phyloP scores from a whole-genome alignment of 2,329 filamentous ascomycete genomes.

The Elsinoe arachidis region DNA sequence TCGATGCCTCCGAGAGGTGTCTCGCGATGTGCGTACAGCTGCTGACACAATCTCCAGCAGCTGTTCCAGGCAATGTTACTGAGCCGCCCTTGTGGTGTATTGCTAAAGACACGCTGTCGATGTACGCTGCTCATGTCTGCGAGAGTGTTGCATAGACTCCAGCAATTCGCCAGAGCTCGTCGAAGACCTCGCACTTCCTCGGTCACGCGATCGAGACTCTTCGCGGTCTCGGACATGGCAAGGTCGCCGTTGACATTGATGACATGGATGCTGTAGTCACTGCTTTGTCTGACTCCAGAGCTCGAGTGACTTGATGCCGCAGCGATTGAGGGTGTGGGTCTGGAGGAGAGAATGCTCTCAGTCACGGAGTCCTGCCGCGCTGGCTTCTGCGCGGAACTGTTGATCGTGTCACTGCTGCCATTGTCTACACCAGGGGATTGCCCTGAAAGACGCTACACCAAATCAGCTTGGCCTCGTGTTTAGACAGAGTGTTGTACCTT shows the following conservation, averaged over 20 bases:
- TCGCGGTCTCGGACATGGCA: neutral
- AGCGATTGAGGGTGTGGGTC: neutral
- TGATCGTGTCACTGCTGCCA: slow-evolving; percentile 5
- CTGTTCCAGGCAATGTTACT: slow-evolving; percentile 88
- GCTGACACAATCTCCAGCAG: slow-evolving; percentile 88
- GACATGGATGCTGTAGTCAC: neutral
- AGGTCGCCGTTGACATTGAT: slow-evolving; percentile 10
- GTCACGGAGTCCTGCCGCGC: slow-evolving; percentile 6
- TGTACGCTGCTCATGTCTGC: slow-evolving; percentile 78
- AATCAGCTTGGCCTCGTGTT: slow-evolving; percentile 65
- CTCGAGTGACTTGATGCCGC: neutral
- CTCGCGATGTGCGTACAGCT: slow-evolving; percentile 72
- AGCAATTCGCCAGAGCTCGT: slow-evolving; percentile 75
- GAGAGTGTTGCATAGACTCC: slow-evolving; percentile 87
- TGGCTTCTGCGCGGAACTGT: neutral
- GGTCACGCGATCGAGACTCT: neutral
- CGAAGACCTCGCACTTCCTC: slow-evolving; percentile 60
- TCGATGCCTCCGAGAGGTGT: slow-evolving; percentile 40
- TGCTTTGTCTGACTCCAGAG: neutral
- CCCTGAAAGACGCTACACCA: slow-evolving; percentile 36
- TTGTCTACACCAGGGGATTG: neutral
- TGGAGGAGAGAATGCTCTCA: neutral
- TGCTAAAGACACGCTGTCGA: slow-evolving; percentile 68
- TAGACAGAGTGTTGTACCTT: slow-evolving; percentile 33
- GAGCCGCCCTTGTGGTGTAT: slow-evolving; percentile 62